Evolutionary conservation across 805 yeast species (phyloP).

Genomic region (Barnettozyma populi): DNA sequence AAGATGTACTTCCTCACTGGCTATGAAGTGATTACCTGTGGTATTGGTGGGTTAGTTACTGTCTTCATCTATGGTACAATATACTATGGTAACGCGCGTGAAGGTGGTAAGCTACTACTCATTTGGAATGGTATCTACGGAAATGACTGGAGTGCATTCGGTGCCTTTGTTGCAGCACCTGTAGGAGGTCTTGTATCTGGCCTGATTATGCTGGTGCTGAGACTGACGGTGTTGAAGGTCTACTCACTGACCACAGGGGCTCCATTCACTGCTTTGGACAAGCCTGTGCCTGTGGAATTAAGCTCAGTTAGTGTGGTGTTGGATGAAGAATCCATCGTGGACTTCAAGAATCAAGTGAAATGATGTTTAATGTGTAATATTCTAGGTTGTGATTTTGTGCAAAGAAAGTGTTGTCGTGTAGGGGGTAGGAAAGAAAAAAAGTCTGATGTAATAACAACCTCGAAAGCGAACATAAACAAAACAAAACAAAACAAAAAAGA

Average conservation of each 20-base stretch:
- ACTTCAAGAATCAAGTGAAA: background rate
- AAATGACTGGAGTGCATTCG: constrained; percentile 90
- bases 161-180: constrained; percentile 91
- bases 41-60: constrained; percentile 73
- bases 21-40: constrained; percentile 77
- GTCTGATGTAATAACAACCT: too few species aligned
- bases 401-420: too few species aligned
- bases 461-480: too few species aligned
- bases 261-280: constrained; percentile 32
- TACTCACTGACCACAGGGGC: constrained; percentile 17
- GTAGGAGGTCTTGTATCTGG: constrained; percentile 67
- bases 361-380: background rate
- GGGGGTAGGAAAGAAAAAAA: background rate
- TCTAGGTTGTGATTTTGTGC: too few species aligned
- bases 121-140: constrained; percentile 77
- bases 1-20: constrained; percentile 67
- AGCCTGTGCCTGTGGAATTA: constrained; percentile 12
- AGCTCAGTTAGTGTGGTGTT: background rate
- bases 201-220: constrained; percentile 41
- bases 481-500: too few species aligned
- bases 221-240: constrained; percentile 33
- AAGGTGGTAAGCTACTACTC: constrained; percentile 72
- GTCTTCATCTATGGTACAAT: constrained; percentile 82
- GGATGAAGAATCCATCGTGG: background rate
- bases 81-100: constrained; percentile 64